These are phyloP conservation scores for Xerocomellus amylosporus DNA, from an alignment of 768 basidiomycete species.

Conservation along the genomic window DNA sequence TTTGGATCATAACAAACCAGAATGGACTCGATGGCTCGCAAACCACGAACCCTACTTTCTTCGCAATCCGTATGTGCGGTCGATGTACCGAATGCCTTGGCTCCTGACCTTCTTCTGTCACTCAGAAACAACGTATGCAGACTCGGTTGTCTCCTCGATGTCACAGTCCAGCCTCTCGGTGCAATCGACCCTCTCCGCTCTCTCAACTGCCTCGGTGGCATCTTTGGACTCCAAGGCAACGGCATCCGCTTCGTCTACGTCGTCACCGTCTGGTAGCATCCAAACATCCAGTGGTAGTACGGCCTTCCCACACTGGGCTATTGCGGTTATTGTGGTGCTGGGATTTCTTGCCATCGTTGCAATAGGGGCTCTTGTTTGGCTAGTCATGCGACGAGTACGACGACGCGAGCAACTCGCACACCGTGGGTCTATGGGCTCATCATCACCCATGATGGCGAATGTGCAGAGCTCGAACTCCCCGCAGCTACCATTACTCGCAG, in stretches of 20 bases:
- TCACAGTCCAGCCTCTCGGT: conserved; percentile 41
- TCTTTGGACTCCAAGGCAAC: conserved; percentile 35
- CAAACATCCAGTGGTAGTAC: conserved; percentile 40
- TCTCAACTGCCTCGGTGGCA: conserved; percentile 39
- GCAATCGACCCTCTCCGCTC: conserved; percentile 28
- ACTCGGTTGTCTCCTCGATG: conserved; percentile 60
- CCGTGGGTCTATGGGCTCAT: conserved; percentile 74
- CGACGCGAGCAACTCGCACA: conserved; percentile 48
- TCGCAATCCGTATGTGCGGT: conserved; percentile 70
- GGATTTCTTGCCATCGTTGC: conserved; percentile 81
- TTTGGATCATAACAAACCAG: conserved; percentile 72
- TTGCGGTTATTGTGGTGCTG: conserved; percentile 84
- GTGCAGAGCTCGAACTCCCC: conserved; percentile 42
- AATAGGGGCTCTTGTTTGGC: conserved; percentile 62
- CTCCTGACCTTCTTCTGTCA: conserved; percentile 9
- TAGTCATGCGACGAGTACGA: conserved; percentile 69
- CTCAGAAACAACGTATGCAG: conserved; percentile 72
- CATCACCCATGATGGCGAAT: conserved; percentile 81
- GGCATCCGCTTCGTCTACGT: conserved; percentile 33
- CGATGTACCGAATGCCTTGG: neutral
- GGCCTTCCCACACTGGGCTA: conserved; percentile 84
- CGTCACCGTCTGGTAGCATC: conserved; percentile 37
- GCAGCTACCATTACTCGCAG: conserved; percentile 48
- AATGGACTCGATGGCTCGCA: conserved; percentile 55
- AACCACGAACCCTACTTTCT: conserved; percentile 69